Percentiles rank a stretch among this genome's conserved stretches.
Evolutionary conservation across 1,284 basidiomycete genomes (phyloP).

Genomic region (Termitomyces sp.): DNA sequence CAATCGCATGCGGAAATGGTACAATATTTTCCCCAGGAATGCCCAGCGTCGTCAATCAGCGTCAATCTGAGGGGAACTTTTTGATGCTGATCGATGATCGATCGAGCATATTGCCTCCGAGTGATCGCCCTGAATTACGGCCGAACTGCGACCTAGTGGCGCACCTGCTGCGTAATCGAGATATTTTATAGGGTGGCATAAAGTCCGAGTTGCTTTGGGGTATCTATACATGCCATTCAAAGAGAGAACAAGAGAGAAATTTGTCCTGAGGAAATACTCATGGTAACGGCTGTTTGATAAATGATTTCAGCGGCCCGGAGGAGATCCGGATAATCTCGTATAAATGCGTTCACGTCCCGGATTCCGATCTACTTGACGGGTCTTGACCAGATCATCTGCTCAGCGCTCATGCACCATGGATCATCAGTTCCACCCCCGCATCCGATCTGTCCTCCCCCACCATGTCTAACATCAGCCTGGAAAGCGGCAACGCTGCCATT

Average conservation of each 20-base stretch:
- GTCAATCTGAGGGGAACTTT: not conserved
- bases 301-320: slow-evolving; percentile 1
- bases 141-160: not conserved
- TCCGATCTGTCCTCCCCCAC: not conserved
- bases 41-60: not conserved
- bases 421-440: not conserved
- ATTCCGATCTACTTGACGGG: not conserved
- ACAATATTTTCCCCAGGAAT: too few relatives aligned
- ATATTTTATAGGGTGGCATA: too few relatives aligned
- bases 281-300: too few relatives aligned
- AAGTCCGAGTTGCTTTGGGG: not conserved
- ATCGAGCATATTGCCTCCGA: not conserved
- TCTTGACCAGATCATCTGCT: slow-evolving; percentile 10
- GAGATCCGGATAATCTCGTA: not conserved
- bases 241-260: too few relatives aligned
- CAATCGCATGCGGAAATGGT: slow-evolving; percentile 5
- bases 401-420: not conserved
- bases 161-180: not conserved
- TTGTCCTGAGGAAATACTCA: too few relatives aligned
- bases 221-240: too few relatives aligned
- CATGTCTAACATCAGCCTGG: slow-evolving; percentile 19
- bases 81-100: too few relatives aligned
- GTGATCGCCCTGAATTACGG: not conserved
- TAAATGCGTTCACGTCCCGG: too few relatives aligned
- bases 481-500: slow-evolving; percentile 35